These are phyloP conservation scores for Suillus lakei DNA, from an alignment of 768 basidiomycete species.

Conservation along the genomic window DNA sequence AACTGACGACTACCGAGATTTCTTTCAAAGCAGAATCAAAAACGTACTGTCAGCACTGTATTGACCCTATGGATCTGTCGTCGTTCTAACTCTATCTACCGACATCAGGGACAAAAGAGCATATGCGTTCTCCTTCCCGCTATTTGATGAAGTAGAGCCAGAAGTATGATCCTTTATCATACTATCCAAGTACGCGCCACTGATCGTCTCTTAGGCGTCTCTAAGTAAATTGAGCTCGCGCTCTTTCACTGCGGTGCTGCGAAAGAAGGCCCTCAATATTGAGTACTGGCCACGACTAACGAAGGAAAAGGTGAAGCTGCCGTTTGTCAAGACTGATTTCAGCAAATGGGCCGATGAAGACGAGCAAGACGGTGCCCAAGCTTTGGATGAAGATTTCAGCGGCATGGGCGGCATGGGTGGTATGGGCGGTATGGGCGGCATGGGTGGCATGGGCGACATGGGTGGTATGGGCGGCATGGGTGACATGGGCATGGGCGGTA, in stretches of 20 bases:
- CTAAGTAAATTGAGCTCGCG: constrained; percentile 68
- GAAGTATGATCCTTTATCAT: constrained; percentile 53
- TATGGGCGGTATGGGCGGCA: constrained; percentile 51
- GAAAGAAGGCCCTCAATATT: constrained; percentile 74
- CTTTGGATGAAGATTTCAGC: constrained; percentile 42
- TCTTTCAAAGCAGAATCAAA: constrained; percentile 70
- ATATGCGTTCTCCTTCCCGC: constrained; percentile 76
- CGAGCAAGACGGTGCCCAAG: constrained; percentile 76
- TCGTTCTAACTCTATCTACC: constrained; percentile 16
- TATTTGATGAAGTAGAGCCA: constrained; percentile 76
- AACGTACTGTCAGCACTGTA: constrained; percentile 50
- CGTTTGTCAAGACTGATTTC: constrained; percentile 95
- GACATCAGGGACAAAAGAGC: constrained; percentile 54
- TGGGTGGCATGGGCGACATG: constrained; percentile 64
- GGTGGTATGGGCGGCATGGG: constrained; percentile 50
- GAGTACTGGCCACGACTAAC: constrained; percentile 96
- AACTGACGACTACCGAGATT: constrained; percentile 59
- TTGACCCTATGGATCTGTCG: background rate
- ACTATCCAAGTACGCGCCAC: constrained; percentile 19
- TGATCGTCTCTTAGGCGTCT: constrained; percentile 50
- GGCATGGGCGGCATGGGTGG: constrained; percentile 45
- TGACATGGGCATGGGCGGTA: constrained; percentile 50
- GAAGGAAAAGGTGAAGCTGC: constrained; percentile 80
- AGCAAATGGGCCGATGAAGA: constrained; percentile 97
- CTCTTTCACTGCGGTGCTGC: constrained; percentile 66